A percentile compares a stretch with the other conserved stretches of the same genome.
These are phyloP conservation scores for Pichia kudriavzevii DNA, from an alignment of 1,139 yeast genomes.

Conservation along the genomic window DNA sequence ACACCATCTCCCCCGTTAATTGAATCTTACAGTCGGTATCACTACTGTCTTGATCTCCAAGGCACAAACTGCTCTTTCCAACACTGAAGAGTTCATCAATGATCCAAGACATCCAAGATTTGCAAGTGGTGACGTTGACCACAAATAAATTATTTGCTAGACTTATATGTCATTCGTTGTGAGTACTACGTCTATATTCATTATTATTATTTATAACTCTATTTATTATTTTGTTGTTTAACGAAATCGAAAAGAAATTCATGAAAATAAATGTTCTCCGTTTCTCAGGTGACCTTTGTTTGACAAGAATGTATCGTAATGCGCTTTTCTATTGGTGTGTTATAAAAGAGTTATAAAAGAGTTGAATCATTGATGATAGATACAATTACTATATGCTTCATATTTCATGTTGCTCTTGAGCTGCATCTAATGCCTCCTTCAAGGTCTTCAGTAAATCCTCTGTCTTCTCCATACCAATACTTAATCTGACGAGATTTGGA, in stretches of 20 bases:
- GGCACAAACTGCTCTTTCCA: conserved; percentile 48
- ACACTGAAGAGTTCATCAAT: conserved; percentile 58
- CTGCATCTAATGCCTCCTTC: conserved; percentile 50
- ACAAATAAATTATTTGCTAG: conserved; percentile 19
- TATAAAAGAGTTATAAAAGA: too few relatives aligned
- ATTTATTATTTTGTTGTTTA: too few relatives aligned
- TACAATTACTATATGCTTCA: too few relatives aligned
- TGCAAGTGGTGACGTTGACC: conserved; percentile 42
- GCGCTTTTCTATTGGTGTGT: too few relatives aligned
- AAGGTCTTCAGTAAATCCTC: conserved; percentile 50
- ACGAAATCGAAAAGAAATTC: too few relatives aligned
- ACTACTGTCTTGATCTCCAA: conserved; percentile 51
- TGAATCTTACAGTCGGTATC: conserved; percentile 31
- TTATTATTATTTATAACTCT: too few relatives aligned
- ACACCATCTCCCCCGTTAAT: conserved; percentile 12
- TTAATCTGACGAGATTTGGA: conserved; percentile 67
- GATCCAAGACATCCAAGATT: conserved; percentile 78
- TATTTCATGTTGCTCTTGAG: conserved; percentile 32
- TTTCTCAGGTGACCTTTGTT: too few relatives aligned
- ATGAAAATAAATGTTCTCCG: too few relatives aligned
- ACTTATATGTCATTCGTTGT: not conserved
- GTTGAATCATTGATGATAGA: too few relatives aligned
- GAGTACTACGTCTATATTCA: too few relatives aligned
- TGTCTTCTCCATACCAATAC: conserved; percentile 72
- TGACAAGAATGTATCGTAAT: too few relatives aligned